Evolutionary conservation across 257 asterid genomes (phyloP).

Genomic region (Solanum pimpinellifolium): DNA sequence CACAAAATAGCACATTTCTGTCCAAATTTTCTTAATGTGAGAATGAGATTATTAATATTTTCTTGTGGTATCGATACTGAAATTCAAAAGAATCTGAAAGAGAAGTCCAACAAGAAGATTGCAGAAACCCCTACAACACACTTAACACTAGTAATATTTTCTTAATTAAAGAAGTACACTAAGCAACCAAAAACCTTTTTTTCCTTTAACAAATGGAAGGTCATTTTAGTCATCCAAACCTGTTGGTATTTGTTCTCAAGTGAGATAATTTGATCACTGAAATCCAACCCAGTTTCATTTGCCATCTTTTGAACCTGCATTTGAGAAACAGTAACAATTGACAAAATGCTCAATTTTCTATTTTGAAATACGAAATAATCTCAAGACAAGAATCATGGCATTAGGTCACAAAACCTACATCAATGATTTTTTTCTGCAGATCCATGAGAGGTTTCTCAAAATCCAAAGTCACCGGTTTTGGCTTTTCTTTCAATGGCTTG

Average conservation of each 20-base stretch:
- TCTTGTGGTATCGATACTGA: not conserved
- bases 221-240: slow-evolving; percentile 31
- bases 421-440: slow-evolving; percentile 67
- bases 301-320: slow-evolving; percentile 86
- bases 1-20: not conserved
- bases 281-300: slow-evolving; percentile 83
- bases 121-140: not conserved
- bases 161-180: not conserved
- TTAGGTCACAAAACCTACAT: slow-evolving; percentile 27
- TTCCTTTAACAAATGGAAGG: not conserved
- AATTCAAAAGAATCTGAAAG: not conserved
- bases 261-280: slow-evolving; percentile 62
- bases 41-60: not conserved
- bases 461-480: slow-evolving; percentile 82
- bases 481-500: slow-evolving; percentile 92
- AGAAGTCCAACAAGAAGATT: not conserved
- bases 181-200: not conserved
- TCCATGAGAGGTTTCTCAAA: slow-evolving; percentile 85
- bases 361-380: not conserved
- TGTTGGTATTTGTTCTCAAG: slow-evolving; percentile 78
- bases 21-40: not conserved
- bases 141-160: not conserved
- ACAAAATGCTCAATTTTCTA: not conserved
- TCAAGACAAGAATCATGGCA: not conserved
- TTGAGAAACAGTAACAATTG: not conserved